Evolutionary conservation across 768 basidiomycete genomes (phyloP).

Genomic region (Pisolithus sp.): DNA sequence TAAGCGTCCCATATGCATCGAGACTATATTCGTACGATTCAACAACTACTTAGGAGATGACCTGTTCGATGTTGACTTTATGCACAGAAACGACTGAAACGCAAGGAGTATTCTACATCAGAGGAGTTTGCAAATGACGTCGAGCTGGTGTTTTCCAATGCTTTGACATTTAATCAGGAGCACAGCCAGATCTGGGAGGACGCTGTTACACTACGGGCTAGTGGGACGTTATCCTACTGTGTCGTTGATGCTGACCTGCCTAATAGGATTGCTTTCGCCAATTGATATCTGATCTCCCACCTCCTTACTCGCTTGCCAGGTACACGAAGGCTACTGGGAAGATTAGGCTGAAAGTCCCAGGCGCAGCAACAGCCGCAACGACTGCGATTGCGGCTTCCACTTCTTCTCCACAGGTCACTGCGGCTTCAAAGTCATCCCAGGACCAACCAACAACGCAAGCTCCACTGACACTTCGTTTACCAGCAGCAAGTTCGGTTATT

Average conservation of each 20-base stretch:
- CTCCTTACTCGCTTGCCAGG: slow-evolving; percentile 56
- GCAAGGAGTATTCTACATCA: slow-evolving; percentile 64
- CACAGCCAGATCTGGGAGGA: slow-evolving; percentile 80
- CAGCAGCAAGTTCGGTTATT: slow-evolving; percentile 11
- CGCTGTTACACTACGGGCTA: slow-evolving; percentile 58
- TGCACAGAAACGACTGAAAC: slow-evolving; percentile 69
- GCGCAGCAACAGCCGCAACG: slow-evolving; percentile 20
- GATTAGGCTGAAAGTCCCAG: slow-evolving; percentile 68
- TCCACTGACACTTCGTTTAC: slow-evolving; percentile 20
- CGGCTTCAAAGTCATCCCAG: slow-evolving; percentile 10
- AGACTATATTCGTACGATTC: slow-evolving; percentile 62
- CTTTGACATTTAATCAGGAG: slow-evolving; percentile 82
- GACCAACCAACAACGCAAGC: slow-evolving; percentile 9
- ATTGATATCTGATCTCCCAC: slow-evolving; percentile 72
- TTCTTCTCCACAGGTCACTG: slow-evolving; percentile 11
- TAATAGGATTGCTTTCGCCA: slow-evolving; percentile 64
- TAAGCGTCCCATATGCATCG: slow-evolving; percentile 71
- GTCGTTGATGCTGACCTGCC: slow-evolving; percentile 7
- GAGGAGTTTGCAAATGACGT: slow-evolving; percentile 80
- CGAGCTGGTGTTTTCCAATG: slow-evolving; percentile 87
- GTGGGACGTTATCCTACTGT: slow-evolving; percentile 13
- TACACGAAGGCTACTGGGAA: slow-evolving; percentile 55
- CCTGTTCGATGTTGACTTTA: background rate
- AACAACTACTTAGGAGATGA: background rate
- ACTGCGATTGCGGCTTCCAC: slow-evolving; percentile 4